Evolutionary conservation across 1,284 basidiomycete genomes (phyloP).

Genomic region (Boletellus deceptivus): DNA sequence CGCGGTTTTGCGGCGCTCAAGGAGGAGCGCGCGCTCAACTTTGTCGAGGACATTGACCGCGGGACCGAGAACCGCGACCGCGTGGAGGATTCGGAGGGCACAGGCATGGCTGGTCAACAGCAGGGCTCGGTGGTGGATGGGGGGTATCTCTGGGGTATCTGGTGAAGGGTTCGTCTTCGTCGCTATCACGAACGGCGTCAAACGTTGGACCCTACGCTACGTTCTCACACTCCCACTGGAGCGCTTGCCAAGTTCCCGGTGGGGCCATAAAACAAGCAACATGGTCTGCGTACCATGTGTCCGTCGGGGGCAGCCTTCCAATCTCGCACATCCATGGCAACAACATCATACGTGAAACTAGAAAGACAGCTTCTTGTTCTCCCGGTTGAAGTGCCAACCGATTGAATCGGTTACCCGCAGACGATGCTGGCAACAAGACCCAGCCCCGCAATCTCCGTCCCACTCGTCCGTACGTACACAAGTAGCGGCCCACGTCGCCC

Average conservation of each 20-base stretch:
- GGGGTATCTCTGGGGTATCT: slow-evolving; percentile 19
- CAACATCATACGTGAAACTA: neutral
- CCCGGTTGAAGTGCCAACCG: too few species aligned
- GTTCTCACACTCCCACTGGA: slow-evolving; percentile 19
- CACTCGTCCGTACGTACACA: too few species aligned
- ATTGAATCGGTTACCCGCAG: too few species aligned
- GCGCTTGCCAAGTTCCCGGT: neutral
- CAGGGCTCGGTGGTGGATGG: neutral
- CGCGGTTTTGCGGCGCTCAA: slow-evolving; percentile 31
- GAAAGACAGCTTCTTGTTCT: too few species aligned
- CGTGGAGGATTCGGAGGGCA: slow-evolving; percentile 30
- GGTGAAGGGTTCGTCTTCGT: slow-evolving; percentile 18
- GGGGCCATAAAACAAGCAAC: too few species aligned
- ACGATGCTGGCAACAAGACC: neutral
- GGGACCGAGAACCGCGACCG: slow-evolving; percentile 27
- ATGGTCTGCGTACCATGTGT: too few species aligned
- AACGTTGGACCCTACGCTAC: slow-evolving; percentile 3
- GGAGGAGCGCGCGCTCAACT: slow-evolving; percentile 17
- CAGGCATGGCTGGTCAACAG: slow-evolving; percentile 17
- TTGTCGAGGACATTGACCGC: slow-evolving; percentile 25
- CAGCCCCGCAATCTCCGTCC: too few species aligned
- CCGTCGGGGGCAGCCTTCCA: too few species aligned
- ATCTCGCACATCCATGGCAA: neutral
- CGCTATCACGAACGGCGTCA: slow-evolving; percentile 16
- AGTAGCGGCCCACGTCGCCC: too few species aligned